Percentiles rank a stretch among this genome's conserved stretches.
Evolutionary conservation across 2,329 filamentous ascomycete species (phyloP).

Genomic region (Xylariaceae sp.): DNA sequence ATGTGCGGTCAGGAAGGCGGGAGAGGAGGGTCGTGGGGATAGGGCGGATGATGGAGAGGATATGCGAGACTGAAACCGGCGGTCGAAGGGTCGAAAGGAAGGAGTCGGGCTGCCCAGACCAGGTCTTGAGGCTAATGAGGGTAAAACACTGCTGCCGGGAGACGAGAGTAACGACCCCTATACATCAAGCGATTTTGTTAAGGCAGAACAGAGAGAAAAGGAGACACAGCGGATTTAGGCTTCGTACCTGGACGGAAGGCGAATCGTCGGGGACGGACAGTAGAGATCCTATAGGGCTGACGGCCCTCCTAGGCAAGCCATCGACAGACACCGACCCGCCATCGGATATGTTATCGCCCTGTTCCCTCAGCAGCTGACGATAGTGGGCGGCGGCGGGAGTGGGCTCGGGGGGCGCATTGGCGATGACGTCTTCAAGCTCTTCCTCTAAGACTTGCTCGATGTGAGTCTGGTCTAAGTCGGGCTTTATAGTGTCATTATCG

Average conservation of each 20-base stretch:
- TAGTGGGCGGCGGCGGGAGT: slow-evolving; percentile 41
- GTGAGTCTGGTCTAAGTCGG: slow-evolving; percentile 33
- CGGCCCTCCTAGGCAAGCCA: slow-evolving; percentile 49
- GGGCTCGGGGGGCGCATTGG: slow-evolving; percentile 25
- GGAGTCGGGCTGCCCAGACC: slow-evolving; percentile 68
- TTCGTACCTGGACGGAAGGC: slow-evolving; percentile 70
- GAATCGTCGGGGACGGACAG: slow-evolving; percentile 78
- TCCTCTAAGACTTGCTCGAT: slow-evolving; percentile 35
- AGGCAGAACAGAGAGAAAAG: too few relatives aligned
- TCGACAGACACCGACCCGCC: slow-evolving; percentile 50
- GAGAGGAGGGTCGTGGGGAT: slow-evolving; percentile 69
- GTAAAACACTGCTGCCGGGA: slow-evolving; percentile 69
- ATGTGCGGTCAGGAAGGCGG: slow-evolving; percentile 70
- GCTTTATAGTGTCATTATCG: slow-evolving; percentile 42
- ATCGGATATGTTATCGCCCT: slow-evolving; percentile 47
- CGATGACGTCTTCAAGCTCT: slow-evolving; percentile 29
- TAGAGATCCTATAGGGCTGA: slow-evolving; percentile 66
- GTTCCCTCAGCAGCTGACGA: slow-evolving; percentile 42
- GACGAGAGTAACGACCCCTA: slow-evolving; percentile 61
- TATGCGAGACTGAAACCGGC: slow-evolving; percentile 86
- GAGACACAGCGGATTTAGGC: not conserved
- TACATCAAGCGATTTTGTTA: too few relatives aligned
- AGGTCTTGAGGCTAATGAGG: slow-evolving; percentile 63
- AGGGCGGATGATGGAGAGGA: slow-evolving; percentile 54
- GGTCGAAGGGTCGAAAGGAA: slow-evolving; percentile 88